These are phyloP conservation scores for Candida freyschussii DNA, from an alignment of 1,139 yeast species.

Conservation along the genomic window DNA sequence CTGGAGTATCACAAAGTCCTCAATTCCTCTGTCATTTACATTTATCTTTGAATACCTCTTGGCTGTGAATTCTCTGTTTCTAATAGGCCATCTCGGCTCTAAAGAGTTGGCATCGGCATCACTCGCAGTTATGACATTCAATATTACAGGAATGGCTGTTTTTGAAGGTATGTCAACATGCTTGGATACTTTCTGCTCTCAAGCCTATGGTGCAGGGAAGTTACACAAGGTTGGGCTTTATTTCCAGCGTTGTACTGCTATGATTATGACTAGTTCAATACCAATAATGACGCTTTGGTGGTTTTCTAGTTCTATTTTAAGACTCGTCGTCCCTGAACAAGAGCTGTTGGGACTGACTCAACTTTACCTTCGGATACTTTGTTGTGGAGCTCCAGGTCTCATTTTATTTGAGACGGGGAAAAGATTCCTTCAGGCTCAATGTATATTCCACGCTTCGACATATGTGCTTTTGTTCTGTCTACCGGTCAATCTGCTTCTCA, in stretches of 20 bases:
- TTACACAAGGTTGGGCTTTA: slow-evolving; percentile 36
- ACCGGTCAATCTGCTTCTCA: slow-evolving; percentile 31
- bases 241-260: slow-evolving; percentile 39
- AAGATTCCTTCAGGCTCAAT: slow-evolving; percentile 37
- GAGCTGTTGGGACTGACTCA: slow-evolving; percentile 32
- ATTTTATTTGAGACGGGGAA: slow-evolving; percentile 38
- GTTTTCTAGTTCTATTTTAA: slow-evolving; percentile 31
- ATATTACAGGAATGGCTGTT: slow-evolving; percentile 44
- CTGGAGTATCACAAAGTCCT: slow-evolving; percentile 24
- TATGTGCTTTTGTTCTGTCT: slow-evolving; percentile 32
- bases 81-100: slow-evolving; percentile 45
- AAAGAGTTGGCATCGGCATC: slow-evolving; percentile 46
- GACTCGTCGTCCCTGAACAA: slow-evolving; percentile 31
- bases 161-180: slow-evolving; percentile 54
- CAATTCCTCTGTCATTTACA: slow-evolving; percentile 44
- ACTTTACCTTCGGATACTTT: slow-evolving; percentile 30
- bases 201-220: slow-evolving; percentile 42
- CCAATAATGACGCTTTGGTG: slow-evolving; percentile 38
- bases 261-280: slow-evolving; percentile 33
- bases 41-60: slow-evolving; percentile 46
- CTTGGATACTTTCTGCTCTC: slow-evolving; percentile 49
- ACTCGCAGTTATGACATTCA: slow-evolving; percentile 46
- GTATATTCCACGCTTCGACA: slow-evolving; percentile 37
- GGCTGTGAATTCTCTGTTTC: slow-evolving; percentile 44
- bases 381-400: slow-evolving; percentile 36